A percentile compares a stretch with the other conserved stretches of the same genome.
These are phyloP conservation scores for Pichia manshurica DNA, from an alignment of 805 yeast genomes.

Conservation along the genomic window DNA sequence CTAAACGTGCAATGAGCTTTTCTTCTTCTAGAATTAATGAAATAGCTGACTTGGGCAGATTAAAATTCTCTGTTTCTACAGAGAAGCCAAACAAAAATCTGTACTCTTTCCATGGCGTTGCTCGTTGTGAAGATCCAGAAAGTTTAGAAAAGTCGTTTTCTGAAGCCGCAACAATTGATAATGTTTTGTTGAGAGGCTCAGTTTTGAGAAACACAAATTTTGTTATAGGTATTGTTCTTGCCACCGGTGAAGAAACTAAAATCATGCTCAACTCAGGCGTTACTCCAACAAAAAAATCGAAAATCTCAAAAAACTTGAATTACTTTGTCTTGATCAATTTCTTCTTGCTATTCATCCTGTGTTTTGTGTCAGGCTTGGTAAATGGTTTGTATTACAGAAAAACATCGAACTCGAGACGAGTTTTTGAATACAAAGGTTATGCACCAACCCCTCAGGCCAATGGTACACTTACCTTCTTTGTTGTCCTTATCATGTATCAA, in stretches of 20 bases:
- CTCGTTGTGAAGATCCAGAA: conserved; percentile 27
- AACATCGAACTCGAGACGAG: conserved; percentile 39
- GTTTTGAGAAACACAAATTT: conserved; percentile 70
- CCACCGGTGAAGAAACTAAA: conserved; percentile 72
- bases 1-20: conserved; percentile 46
- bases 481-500: conserved; percentile 67
- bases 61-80: conserved; percentile 57
- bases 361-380: conserved; percentile 63
- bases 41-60: conserved; percentile 52
- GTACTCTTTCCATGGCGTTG: conserved; percentile 61
- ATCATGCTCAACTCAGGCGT: conserved; percentile 73
- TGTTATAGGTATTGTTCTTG: conserved; percentile 69
- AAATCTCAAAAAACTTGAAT: conserved; percentile 61
- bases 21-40: conserved; percentile 46
- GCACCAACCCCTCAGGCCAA: conserved; percentile 56
- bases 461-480: conserved; percentile 66
- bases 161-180: conserved; percentile 59
- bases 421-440: conserved; percentile 57
- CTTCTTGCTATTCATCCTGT: conserved; percentile 51
- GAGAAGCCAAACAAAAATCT: conserved; percentile 67
- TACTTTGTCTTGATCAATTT: conserved; percentile 62
- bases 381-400: conserved; percentile 59
- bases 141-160: conserved; percentile 27
- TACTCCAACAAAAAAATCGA: conserved; percentile 68
- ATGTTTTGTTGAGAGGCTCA: conserved; percentile 65